These are phyloP conservation scores for Phaeotremella skinneri DNA, from an alignment of 768 basidiomycete species.

Conservation along the genomic window DNA sequence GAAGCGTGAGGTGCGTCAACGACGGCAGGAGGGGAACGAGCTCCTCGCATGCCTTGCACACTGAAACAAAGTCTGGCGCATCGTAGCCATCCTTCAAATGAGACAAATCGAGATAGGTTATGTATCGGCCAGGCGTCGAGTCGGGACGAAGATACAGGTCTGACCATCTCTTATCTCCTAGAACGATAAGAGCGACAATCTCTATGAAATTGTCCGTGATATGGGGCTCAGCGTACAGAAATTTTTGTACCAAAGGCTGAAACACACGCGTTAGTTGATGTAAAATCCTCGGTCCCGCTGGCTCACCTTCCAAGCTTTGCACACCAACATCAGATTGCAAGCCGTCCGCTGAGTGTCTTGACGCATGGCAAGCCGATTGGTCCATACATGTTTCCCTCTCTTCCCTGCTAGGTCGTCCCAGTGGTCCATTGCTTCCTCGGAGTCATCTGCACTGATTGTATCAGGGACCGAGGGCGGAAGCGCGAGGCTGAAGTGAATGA, in stretches of 20 bases:
- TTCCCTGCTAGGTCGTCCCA: constrained; percentile 30
- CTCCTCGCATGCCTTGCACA: constrained; percentile 14
- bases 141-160: constrained; percentile 81
- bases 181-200: constrained; percentile 57
- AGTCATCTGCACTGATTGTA: too few relatives aligned
- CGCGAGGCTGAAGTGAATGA: constrained; percentile 30
- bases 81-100: constrained; percentile 25
- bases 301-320: constrained; percentile 39
- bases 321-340: constrained; percentile 36
- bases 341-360: constrained; percentile 25
- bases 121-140: constrained; percentile 84
- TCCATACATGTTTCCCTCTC: constrained; percentile 8
- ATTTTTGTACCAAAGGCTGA: constrained; percentile 32
- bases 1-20: constrained; percentile 41
- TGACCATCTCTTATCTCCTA: constrained; percentile 78
- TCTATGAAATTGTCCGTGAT: constrained; percentile 22
- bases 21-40: constrained; percentile 47
- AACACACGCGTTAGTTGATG: not conserved
- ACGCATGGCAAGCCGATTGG: constrained; percentile 17
- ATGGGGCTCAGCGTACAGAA: constrained; percentile 36
- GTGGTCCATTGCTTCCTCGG: not conserved
- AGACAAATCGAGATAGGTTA: constrained; percentile 71
- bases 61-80: constrained; percentile 21
- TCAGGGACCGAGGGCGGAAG: constrained; percentile 19
- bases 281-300: too few relatives aligned